Base-by-base conservation (phyloP, 306 rosid genomes). In the Canavalia gladiata region DNA sequence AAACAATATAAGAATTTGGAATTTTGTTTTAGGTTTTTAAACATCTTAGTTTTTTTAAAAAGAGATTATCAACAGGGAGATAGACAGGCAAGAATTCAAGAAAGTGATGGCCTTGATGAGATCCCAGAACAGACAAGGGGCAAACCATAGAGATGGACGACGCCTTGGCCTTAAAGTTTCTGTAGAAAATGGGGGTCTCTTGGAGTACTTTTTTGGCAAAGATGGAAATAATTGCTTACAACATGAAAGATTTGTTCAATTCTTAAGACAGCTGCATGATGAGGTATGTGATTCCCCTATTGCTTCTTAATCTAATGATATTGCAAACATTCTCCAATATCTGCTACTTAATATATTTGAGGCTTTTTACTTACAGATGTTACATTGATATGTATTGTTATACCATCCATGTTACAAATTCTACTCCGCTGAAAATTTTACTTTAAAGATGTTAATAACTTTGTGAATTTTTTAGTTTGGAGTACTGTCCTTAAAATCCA, bases 71-170 rank as follows among this genome's bases (percentile, higher is more conserved):
- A 62, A 75, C 76, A 92, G 97, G 70, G 89, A 83, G 79, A 94
- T 94, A 54, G 93, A 92, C 77, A 88, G 28, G 67, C 81, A 69
- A 58, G 98, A 94, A 72, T 92, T 94, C 83, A 88, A 89, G 80
- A 89, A 89, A 86, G 96, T 94, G 56, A 94, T 90, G 98, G 64
- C 84, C 3, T 74, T 90, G 86, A 90, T 94, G 98, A 80, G 92
- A 74, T 83, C 87, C 56, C 94, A 85, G 70, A 91, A 81, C 85
- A 86, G 86, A 75, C 91, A 91, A 83, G 97, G 88, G 37, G 89
- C 91, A 35, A 81, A 25, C 35, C 88, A 74, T 87, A 86, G 78
- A 79, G 86, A 90, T 1, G 90, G 91, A 37, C 76, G 83, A 9
- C 86, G 86, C 34, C 87, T 77, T 2, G 86, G 92, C 43, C 1